Evolutionary conservation across 2,329 filamentous ascomycete species (phyloP), one percentile per base, ranked within the genome.

Genomic region (Diplodia corticola): DNA sequence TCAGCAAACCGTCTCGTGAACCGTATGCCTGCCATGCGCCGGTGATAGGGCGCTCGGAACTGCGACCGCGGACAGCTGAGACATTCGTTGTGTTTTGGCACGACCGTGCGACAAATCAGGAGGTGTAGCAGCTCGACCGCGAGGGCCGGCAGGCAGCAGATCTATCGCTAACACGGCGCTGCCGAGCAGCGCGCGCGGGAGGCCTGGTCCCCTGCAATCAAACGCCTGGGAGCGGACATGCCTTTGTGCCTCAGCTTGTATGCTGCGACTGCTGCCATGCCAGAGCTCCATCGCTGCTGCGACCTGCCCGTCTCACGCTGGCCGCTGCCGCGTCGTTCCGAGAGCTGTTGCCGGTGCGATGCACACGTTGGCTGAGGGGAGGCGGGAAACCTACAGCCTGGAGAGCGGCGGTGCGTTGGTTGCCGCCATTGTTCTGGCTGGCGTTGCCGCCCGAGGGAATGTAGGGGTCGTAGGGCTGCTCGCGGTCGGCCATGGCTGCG

Each of bases 401-500:
- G 72, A 96, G 86, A 70, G 90, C 90, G 68, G 86, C 86, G 66
- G 88, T 90, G 79, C 88, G 85, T 74, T 86, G 84, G 76, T 89
- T 89, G 72, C 85, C 86, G 72, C 85, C 86, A 54, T 63, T 66
- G 70, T 73, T 74, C 79, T 84, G 83, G 79, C 88, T 88, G 77
- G 86, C 87, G 70, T 73, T 74, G 79, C 85, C 84, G 80, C 88
- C 88, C 77, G 86, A 87, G 76, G 92, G 92, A 79, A 94, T 93
- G 82, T 95, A 96, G 70, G 92, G 92, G 81, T 96, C 92, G 81
- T 96, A 96, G 72, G 91, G 91, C 73, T 84, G 81, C 75, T 87
- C 82, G 72, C 81, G 81, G 75, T 82, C 83, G 77, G 83, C 82
- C 85, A 87, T 87, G 73, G 74, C 80, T 69, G 69, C 66, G 67